A percentile compares a stretch with the other conserved stretches of the same genome.
Conservation (phyloP, 371 early-diverging fungal genomes). For the Mucor circinelloides region DNA sequence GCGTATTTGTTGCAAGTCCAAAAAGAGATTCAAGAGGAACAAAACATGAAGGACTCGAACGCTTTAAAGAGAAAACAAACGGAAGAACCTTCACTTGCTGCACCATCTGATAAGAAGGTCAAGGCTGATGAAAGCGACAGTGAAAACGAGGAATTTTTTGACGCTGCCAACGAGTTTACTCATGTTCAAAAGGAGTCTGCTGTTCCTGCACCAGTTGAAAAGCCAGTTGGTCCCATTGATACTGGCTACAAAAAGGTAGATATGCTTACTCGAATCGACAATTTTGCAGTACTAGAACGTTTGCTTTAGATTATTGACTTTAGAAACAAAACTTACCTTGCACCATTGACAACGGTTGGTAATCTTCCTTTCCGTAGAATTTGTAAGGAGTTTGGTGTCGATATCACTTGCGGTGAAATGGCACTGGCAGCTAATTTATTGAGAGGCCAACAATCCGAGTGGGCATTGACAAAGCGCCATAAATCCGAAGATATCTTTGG, state of each 20-base stretch:
- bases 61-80: conserved; percentile 31
- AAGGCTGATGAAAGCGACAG: conserved; percentile 19
- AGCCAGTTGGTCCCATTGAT: conserved; percentile 51
- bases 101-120: conserved; percentile 9
- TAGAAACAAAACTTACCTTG: conserved; percentile 89
- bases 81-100: conserved; percentile 1
- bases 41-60: conserved; percentile 26
- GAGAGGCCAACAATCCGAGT: conserved; percentile 77
- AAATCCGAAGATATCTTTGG: conserved; percentile 92
- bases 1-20: conserved; percentile 42
- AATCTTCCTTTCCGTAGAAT: conserved; percentile 96
- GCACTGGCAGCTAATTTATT: conserved; percentile 77
- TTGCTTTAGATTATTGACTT: conserved; percentile 68
- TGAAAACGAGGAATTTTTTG: conserved; percentile 25
- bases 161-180: conserved; percentile 26
- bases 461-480: conserved; percentile 91
- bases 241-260: conserved; percentile 40
- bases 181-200: conserved; percentile 14
- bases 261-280: background rate
- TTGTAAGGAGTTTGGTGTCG: conserved; percentile 93
- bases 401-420: conserved; percentile 98
- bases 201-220: conserved; percentile 17
- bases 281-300: no score
- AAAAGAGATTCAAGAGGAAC: conserved; percentile 38
- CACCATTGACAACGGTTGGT: conserved; percentile 88